Base-by-base conservation (phyloP, 1,139 yeast genomes). In the Scheffersomyces titani region DNA sequence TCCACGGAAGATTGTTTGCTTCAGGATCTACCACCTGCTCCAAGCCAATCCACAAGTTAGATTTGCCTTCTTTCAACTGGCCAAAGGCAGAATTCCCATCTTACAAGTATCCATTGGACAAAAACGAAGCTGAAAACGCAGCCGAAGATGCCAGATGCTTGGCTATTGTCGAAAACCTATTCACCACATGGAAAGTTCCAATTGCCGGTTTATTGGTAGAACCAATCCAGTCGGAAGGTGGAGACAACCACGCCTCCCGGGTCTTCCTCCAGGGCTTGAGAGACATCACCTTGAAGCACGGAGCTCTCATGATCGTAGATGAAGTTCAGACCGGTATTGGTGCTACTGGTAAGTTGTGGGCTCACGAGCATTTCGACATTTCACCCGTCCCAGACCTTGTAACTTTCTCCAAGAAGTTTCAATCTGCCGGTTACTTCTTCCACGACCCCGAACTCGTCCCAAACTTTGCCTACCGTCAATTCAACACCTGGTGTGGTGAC, bases 401-500 rank as follows among this genome's bases (percentile, higher is more conserved):
- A 55, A 90, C 96, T 24, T 89, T 89, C 76, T 88, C 93, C 63
- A 89, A 89, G 81, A 89, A 89, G 78, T 88, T 89, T 78, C 96
- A 90, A 77, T 86, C 92, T 49, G 94, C 96, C 48, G 96, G 96
- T 55, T 90, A 86, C 83, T 89, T 82, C 80, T 90, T 86, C 83
- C 83, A 84, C 66, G 84, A 87, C 76, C 85, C 88, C 48, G 88
- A 85, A 62, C 74, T 90, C 62, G 80, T 88, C 61, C 96, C 96
- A 63, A 80, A 84, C 71, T 68, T 78, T 71, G 85, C 96, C 51
- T 89, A 87, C 81, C 87, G 96, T 73, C 94, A 89, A 79, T 89
- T 89, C 82, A 89, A 89, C 85, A 89, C 96, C 59, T 89, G 96
- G 96, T 88, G 93, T 74, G 96, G 96, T 65, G 96, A 89, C 78